Percentiles rank a stretch among this genome's conserved stretches.
Evolutionary conservation across 2,329 filamentous ascomycete genomes (phyloP).

Genomic region (Colletotrichum chrysophilum): DNA sequence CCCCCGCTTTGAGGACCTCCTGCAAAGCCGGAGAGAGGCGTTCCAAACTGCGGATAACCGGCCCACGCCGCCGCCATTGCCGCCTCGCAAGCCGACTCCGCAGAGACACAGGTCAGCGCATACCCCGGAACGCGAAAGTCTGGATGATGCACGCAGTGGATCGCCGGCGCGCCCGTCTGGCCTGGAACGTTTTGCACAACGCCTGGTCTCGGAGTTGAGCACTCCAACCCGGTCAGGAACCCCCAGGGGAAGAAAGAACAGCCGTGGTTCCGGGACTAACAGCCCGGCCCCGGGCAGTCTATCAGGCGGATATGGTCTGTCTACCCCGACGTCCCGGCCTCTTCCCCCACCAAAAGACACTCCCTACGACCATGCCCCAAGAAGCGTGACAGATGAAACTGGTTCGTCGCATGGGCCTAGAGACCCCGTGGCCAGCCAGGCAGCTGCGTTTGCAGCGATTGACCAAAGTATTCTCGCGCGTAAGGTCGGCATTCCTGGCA

Average conservation of each 20-base stretch:
- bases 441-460: conserved; percentile 66
- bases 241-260: conserved; percentile 57
- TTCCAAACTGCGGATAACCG: conserved; percentile 64
- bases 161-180: conserved; percentile 61
- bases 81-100: conserved; percentile 23
- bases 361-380: conserved; percentile 40
- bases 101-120: conserved; percentile 29
- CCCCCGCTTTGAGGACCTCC: conserved; percentile 74
- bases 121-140: conserved; percentile 46
- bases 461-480: conserved; percentile 66
- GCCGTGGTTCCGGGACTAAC: conserved; percentile 33
- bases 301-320: conserved; percentile 30
- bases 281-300: conserved; percentile 33
- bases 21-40: conserved; percentile 68
- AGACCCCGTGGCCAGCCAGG: conserved; percentile 51
- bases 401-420: conserved; percentile 6
- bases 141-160: conserved; percentile 48
- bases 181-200: conserved; percentile 67
- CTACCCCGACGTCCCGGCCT: conserved; percentile 38
- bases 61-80: conserved; percentile 31
- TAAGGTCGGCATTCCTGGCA: conserved; percentile 55
- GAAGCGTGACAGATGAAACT: conserved; percentile 29
- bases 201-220: conserved; percentile 64
- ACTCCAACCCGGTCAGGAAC: conserved; percentile 57
- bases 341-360: conserved; percentile 49